Evolutionary conservation across 2,329 filamentous ascomycete species (phyloP).

Genomic region (Whalleya microplaca): DNA sequence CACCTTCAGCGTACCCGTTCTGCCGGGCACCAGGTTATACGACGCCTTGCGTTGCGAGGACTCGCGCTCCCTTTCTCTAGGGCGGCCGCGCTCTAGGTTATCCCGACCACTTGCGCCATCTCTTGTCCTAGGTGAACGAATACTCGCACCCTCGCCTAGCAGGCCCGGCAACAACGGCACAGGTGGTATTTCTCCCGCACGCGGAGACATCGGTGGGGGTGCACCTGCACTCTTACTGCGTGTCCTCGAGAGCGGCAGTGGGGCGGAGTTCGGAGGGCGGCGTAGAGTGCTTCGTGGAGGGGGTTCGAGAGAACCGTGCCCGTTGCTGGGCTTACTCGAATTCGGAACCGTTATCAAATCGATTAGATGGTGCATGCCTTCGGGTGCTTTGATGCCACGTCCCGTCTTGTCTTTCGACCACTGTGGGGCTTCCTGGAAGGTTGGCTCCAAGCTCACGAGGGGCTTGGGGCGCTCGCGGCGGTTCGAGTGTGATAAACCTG

Average conservation of each 20-base stretch:
- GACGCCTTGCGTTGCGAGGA: conserved; percentile 25
- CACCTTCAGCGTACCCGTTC: conserved; percentile 37
- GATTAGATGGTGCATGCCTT: conserved; percentile 36
- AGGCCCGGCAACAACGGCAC: conserved; percentile 29
- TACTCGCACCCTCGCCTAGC: not conserved
- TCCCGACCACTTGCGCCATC: not conserved
- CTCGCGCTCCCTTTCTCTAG: conserved; percentile 26
- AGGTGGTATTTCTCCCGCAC: conserved; percentile 26
- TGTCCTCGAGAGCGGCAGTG: conserved; percentile 25
- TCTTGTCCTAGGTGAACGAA: not conserved
- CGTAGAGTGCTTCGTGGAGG: conserved; percentile 32
- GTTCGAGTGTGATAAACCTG: conserved; percentile 24
- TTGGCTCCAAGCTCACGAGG: conserved; percentile 33
- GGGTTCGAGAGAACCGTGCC: conserved; percentile 16
- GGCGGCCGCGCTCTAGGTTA: conserved; percentile 17
- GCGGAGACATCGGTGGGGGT: conserved; percentile 16
- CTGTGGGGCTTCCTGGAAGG: conserved; percentile 35
- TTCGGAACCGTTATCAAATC: conserved; percentile 34
- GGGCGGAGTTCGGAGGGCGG: conserved; percentile 23
- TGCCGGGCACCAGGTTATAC: conserved; percentile 36
- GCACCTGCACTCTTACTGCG: conserved; percentile 35
- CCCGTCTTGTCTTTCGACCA: conserved; percentile 35
- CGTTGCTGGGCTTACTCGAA: conserved; percentile 12
- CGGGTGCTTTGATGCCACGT: conserved; percentile 37
- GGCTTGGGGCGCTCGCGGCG: conserved; percentile 34